Evolutionary conservation across 2,329 filamentous ascomycete species (phyloP).

Genomic region (Domatiomyces catenatus): DNA sequence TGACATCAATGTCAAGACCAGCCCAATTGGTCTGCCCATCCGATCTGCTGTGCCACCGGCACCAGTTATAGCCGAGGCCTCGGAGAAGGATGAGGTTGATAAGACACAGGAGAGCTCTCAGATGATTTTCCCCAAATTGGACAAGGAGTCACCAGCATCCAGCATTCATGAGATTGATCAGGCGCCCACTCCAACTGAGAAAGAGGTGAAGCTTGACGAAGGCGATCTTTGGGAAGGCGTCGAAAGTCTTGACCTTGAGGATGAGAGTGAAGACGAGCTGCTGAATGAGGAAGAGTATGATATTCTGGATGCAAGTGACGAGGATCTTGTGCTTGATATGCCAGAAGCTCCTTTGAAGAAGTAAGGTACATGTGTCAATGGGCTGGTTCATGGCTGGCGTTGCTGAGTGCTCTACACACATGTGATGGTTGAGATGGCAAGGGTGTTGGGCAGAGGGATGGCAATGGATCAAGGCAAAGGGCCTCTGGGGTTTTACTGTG

Average conservation of each 20-base stretch:
- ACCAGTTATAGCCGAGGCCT: conserved; percentile 20
- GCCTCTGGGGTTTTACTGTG: not conserved
- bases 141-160: conserved; percentile 75
- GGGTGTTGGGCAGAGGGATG: not conserved
- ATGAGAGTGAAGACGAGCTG: conserved; percentile 48
- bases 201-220: conserved; percentile 33
- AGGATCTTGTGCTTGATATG: conserved; percentile 52
- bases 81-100: conserved; percentile 21
- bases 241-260: conserved; percentile 40
- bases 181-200: conserved; percentile 19
- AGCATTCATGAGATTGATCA: conserved; percentile 55
- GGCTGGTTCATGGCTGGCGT: not conserved
- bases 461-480: not conserved
- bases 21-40: conserved; percentile 14
- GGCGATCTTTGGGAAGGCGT: conserved; percentile 42
- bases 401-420: not conserved
- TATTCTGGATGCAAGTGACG: conserved; percentile 85
- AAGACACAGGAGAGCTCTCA: conserved; percentile 30
- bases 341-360: conserved; percentile 13
- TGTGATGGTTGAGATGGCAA: not conserved
- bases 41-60: conserved; percentile 6
- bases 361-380: not conserved
- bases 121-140: conserved; percentile 95
- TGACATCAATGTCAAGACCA: conserved; percentile 54
- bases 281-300: conserved; percentile 97